phyloP scores from a whole-genome alignment of 2,329 filamentous ascomycete species.

The Ambrosiella beaveri region DNA sequence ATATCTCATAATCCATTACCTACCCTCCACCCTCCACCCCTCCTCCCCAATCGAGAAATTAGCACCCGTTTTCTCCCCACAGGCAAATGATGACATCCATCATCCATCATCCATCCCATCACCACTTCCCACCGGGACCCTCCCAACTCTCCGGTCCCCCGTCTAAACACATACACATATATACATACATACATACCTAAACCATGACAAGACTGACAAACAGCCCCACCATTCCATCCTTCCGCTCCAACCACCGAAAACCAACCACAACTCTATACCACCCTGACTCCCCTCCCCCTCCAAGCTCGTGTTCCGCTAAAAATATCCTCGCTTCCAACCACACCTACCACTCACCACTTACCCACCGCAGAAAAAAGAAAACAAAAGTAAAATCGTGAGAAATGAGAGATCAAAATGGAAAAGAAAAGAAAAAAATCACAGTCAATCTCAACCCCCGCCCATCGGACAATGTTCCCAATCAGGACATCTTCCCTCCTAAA shows the following conservation, averaged over 20 bases:
- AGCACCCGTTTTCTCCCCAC: background rate
- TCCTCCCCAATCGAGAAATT: background rate
- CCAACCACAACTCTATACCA: too few species aligned
- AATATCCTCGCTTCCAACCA: background rate
- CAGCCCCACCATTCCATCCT: background rate
- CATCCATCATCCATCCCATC: background rate
- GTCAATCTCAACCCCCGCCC: too few species aligned
- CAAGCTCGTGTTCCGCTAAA: background rate
- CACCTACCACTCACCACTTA: background rate
- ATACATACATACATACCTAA: background rate
- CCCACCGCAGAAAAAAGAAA: background rate
- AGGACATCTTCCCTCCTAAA: too few species aligned
- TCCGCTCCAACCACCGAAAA: too few species aligned
- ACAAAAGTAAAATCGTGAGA: background rate
- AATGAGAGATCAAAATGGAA: background rate
- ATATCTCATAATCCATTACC: background rate
- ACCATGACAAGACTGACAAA: background rate
- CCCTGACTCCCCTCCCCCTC: too few species aligned
- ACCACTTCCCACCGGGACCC: too few species aligned
- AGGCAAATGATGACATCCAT: background rate
- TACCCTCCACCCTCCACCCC: background rate
- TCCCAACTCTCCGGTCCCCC: too few species aligned
- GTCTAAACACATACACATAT: background rate
- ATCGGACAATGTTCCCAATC: too few species aligned
- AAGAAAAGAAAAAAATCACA: too few species aligned